Evolutionary conservation across 2,329 filamentous ascomycete genomes (phyloP), one percentile per base, ranked within the genome.

Genomic region (Periconia digitata): DNA sequence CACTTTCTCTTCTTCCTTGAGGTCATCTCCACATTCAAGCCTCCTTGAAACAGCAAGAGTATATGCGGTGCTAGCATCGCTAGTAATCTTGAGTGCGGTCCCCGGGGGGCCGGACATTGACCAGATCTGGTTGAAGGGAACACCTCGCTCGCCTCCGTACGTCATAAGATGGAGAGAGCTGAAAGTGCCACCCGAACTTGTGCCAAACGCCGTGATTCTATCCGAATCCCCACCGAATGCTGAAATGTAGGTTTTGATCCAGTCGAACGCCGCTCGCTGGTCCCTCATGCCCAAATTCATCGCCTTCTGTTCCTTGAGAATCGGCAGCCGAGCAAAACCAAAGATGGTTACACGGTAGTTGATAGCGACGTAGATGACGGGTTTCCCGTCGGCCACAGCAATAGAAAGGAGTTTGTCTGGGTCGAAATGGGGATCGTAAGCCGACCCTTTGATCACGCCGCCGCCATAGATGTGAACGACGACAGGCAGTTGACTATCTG

Each of bases 401-500:
- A 76, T 60, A 13, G 62, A 46, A 20, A 78, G 67, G 40, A 79
- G 51, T 2, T 70, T 73, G 47, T 75, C 74, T 0, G 75, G 75
- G 24, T 67, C 55, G 20, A 59, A 67, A 13, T 63, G 52, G 16
- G 58, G 49, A 27, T 53, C 53, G 20, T 51, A 48, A 15, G 47
- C 44, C 3, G 37, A 43, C 13, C 50, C 50, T 40, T 52, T 52
- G 17, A 52, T 27, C 8, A 52, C 34, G 8, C 53, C 53, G 6
- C 50, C 50, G 3, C 44, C 50, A 29, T 51, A 35, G 29, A 51
- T 34, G 16, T 21, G 40, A 13, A 54, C 46, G 1, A 52, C 40
- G 10, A 54, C 49, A 8, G 51, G 51, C 2, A 53, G 40, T 29
- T 45, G 42, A 17, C 15, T 35, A n/a, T 27, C 37, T 23, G n/a